Percentiles rank a stretch among this genome's conserved stretches.
phyloP scores from a whole-genome alignment of 495 filamentous ascomycete species.

The Penicillium paradoxum region DNA sequence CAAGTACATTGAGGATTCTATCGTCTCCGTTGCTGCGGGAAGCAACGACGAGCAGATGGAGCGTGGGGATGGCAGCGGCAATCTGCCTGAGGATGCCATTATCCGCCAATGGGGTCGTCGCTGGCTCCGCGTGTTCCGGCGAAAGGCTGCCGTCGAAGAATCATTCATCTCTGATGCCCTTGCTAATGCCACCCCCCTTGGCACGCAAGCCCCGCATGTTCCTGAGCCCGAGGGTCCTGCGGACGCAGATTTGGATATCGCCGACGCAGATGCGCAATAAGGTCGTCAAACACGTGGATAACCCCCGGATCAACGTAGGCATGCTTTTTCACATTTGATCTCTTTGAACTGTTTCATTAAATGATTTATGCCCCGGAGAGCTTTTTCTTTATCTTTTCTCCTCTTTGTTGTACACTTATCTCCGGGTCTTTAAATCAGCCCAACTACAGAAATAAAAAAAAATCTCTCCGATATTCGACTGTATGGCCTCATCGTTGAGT shows the following conservation, averaged over 20 bases:
- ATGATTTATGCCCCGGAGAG: constrained; percentile 8
- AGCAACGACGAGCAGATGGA: constrained; percentile 67
- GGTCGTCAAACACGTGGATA: background rate
- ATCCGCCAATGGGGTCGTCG: constrained; percentile 76
- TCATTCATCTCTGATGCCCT: constrained; percentile 46
- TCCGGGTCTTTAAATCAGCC: background rate
- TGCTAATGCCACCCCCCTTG: constrained; percentile 33
- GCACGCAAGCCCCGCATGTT: constrained; percentile 23
- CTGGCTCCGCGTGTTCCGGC: constrained; percentile 79
- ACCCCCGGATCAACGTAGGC: background rate
- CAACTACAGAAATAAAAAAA: background rate
- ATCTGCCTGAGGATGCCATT: constrained; percentile 51
- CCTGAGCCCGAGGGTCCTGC: constrained; percentile 17
- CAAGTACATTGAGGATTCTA: constrained; percentile 70
- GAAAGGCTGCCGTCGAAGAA: constrained; percentile 83
- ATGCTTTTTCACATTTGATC: background rate
- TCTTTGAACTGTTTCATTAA: background rate
- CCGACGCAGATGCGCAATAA: constrained; percentile 26
- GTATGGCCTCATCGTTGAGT: background rate
- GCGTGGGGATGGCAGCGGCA: constrained; percentile 39
- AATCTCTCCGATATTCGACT: background rate
- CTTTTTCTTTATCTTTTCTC: background rate
- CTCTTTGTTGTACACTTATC: constrained; percentile 14
- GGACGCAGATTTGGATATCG: constrained; percentile 32
- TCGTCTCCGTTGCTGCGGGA: constrained; percentile 67